Evolutionary conservation across 2,329 filamentous ascomycete genomes (phyloP).

Genomic region (Apiospora rasikravindrae): DNA sequence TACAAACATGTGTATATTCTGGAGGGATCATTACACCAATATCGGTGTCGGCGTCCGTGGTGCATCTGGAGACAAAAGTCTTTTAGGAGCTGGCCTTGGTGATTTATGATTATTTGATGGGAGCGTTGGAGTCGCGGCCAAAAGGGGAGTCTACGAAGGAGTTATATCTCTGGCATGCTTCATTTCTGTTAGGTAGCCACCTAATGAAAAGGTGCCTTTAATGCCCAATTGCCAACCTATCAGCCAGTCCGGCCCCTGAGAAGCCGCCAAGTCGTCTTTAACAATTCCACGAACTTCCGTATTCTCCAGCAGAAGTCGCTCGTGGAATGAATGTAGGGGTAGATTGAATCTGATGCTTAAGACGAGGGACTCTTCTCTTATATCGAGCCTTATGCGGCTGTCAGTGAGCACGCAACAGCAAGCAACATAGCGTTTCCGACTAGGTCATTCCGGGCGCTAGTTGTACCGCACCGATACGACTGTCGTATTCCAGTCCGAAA

Average conservation of each 20-base stretch:
- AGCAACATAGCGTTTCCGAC: background rate
- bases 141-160: background rate
- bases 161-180: background rate
- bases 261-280: background rate
- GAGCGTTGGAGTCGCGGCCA: constrained; percentile 3
- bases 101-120: background rate
- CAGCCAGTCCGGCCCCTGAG: background rate
- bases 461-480: background rate
- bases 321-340: background rate
- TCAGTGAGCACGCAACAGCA: background rate
- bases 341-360: background rate
- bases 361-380: background rate
- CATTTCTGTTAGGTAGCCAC: background rate
- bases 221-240: constrained; percentile 2
- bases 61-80: constrained; percentile 9
- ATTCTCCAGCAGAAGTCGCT: background rate
- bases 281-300: background rate
- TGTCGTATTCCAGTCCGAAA: constrained; percentile 1
- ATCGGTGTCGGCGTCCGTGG: constrained; percentile 5
- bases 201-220: background rate
- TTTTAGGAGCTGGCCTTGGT: background rate
- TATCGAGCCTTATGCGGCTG: background rate
- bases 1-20: constrained; percentile 8
- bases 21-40: background rate
- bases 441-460: background rate